Evolutionary conservation across 2,329 filamentous ascomycete species (phyloP), one percentile per base, ranked within the genome.

Genomic region (Apiospora saccharicola): DNA sequence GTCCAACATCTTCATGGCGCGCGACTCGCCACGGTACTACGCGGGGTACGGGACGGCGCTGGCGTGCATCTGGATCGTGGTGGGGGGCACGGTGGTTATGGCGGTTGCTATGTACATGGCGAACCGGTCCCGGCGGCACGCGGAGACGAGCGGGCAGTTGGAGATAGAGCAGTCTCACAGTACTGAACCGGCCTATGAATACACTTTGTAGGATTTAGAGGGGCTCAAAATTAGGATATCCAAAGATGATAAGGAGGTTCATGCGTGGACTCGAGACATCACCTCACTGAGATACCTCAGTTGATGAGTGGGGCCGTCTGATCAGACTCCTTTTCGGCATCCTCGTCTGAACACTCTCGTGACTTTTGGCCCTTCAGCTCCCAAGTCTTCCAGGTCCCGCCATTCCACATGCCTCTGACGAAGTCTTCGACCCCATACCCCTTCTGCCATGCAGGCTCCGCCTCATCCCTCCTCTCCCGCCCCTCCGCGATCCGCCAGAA

Each of bases 1-100:
- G 0, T 81, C 79, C 26, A 83, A 81, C 69, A 82, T 84, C 72
- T 84, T 81, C 73, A 76, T 82, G 13, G 81, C 81, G 14, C 71
- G 72, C 13, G 81, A 83, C 70, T 74, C 72, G 16, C 81, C 81
- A 0, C 75, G 74, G n/a, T 84, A 83, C 68, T 75, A 76, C 22
- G 82, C 81, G 0, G 82, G 82, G 0, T 83, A 80, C 43, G 81
- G 81, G 0, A 64, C 57, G 22, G 57, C 57, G 57, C 57, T 64
- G 57, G 57, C 57, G 22, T 41, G 57, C 4, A 41, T 64, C 8
- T 64, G 30, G 34, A 10, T 64, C 34, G 41, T 34, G 22, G 57
- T 19, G 16, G 4, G 41, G 0, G 34, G 57, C 22, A 22, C 57
- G 34, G 34, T 41, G 19, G 57, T 37, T 8, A 64, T 64, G 57